phyloP scores from a whole-genome alignment of 805 yeast genomes.

The Candida adriatica region DNA sequence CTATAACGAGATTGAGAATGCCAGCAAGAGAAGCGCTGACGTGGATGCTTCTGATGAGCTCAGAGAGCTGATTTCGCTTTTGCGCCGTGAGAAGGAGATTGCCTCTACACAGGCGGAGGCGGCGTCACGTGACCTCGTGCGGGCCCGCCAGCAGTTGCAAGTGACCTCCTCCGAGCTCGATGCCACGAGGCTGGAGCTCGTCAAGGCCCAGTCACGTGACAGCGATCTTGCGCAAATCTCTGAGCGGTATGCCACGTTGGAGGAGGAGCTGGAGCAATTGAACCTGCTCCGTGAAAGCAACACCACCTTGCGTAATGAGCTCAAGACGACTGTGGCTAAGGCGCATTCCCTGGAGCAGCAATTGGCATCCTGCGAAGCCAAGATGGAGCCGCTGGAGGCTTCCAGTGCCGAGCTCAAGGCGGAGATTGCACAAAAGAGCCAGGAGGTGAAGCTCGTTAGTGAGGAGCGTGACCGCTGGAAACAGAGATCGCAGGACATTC shows the following conservation, averaged over 20 bases:
- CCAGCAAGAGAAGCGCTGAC: constrained; percentile 15
- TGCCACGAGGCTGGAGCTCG: constrained; percentile 43
- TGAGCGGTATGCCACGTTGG: constrained; percentile 37
- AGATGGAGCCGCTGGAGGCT: constrained; percentile 40
- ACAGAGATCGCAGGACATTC: constrained; percentile 39
- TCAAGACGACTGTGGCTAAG: constrained; percentile 25
- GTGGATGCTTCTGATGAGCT: constrained; percentile 23
- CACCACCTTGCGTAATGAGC: constrained; percentile 51
- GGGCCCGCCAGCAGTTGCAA: constrained; percentile 44
- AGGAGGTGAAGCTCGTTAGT: constrained; percentile 37
- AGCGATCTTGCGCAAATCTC: constrained; percentile 18
- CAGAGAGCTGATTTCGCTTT: constrained; percentile 49
- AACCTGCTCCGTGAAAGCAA: constrained; percentile 65
- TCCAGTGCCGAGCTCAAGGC: constrained; percentile 31
- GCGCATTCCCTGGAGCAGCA: constrained; percentile 35
- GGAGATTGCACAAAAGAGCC: constrained; percentile 40
- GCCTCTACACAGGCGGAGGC: constrained; percentile 52
- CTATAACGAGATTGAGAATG: constrained; percentile 56
- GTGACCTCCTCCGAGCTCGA: constrained; percentile 43
- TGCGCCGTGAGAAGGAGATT: constrained; percentile 72
- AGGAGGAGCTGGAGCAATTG: constrained; percentile 52
- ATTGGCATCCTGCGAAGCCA: constrained; percentile 25
- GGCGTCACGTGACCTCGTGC: constrained; percentile 45
- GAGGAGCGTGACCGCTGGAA: constrained; percentile 60
- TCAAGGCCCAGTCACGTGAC: constrained; percentile 29